These are phyloP conservation scores for Leishmania guyanensis DNA, from an alignment of 208 protist genomes.

Conservation along the genomic window DNA sequence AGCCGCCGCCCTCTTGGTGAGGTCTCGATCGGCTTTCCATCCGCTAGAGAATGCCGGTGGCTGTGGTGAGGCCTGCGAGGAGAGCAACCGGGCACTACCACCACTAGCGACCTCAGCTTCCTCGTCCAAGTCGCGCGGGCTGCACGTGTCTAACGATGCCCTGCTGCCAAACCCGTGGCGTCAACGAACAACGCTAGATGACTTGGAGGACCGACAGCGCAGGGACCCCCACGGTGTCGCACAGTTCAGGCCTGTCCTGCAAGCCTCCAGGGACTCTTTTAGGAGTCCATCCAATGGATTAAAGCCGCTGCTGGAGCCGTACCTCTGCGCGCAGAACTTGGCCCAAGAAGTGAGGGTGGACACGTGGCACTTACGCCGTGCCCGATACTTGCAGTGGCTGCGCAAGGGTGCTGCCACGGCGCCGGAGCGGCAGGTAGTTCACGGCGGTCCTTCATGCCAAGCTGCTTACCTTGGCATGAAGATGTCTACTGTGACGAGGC, in stretches of 20 bases:
- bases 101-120: background rate
- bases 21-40: background rate
- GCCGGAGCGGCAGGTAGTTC: background rate
- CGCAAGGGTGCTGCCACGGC: constrained; percentile 9
- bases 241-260: constrained; percentile 5
- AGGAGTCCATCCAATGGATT: no score
- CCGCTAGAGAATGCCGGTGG: background rate
- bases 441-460: background rate
- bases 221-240: constrained; percentile 10
- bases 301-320: constrained; percentile 29
- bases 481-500: background rate
- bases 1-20: background rate
- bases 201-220: constrained; percentile 8
- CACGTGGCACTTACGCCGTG: constrained; percentile 22
- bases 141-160: background rate
- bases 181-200: background rate
- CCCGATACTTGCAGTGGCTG: constrained; percentile 29
- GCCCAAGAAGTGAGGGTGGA: constrained; percentile 13
- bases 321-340: constrained; percentile 15
- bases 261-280: background rate
- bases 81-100: background rate
- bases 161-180: constrained; percentile 14
- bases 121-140: background rate
- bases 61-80: background rate
- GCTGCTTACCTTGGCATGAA: background rate